Conservation (phyloP, 176 grass and related monocot genomes). For the Oryza coarctata region DNA sequence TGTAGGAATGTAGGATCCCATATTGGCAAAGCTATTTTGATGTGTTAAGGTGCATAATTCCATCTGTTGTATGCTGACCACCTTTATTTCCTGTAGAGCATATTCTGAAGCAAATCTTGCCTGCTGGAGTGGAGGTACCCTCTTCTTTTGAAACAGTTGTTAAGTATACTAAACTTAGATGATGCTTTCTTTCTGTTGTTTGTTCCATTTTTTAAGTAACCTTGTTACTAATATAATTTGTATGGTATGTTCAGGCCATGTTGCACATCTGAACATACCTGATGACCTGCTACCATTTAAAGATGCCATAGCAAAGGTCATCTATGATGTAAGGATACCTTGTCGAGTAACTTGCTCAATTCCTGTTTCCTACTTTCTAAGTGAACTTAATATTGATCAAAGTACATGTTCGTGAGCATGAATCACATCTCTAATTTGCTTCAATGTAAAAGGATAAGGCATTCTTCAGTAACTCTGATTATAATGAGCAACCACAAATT, state of each 20-base stretch:
- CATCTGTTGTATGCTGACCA: not conserved
- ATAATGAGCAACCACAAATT: not conserved
- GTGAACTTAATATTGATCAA: not conserved
- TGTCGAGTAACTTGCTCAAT: conserved; percentile 13
- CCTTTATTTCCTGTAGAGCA: conserved; percentile 61
- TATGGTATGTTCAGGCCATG: conserved; percentile 72
- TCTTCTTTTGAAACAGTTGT: conserved; percentile 99
- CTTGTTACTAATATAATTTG: conserved; percentile 28
- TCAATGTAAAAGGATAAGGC: not conserved
- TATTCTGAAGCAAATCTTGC: conserved; percentile 85
- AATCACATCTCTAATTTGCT: not conserved
- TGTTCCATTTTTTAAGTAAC: conserved; percentile 16
- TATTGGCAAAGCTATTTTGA: not conserved
- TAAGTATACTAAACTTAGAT: conserved; percentile 55
- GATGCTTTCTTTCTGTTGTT: conserved; percentile 8
- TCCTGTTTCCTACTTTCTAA: not conserved
- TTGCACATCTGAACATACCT: conserved; percentile 94
- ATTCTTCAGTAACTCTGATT: not conserved
- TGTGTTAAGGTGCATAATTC: not conserved
- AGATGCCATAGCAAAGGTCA: conserved; percentile 83
- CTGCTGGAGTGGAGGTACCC: conserved; percentile 77
- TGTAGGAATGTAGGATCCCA: conserved; percentile 9
- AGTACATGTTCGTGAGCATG: not conserved
- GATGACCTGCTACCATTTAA: conserved; percentile 81
- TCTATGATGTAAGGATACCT: conserved; percentile 81